Percentiles rank a stretch among this genome's conserved stretches.
phyloP scores from a whole-genome alignment of 441 rosid genomes.

The Brassica balearica region DNA sequence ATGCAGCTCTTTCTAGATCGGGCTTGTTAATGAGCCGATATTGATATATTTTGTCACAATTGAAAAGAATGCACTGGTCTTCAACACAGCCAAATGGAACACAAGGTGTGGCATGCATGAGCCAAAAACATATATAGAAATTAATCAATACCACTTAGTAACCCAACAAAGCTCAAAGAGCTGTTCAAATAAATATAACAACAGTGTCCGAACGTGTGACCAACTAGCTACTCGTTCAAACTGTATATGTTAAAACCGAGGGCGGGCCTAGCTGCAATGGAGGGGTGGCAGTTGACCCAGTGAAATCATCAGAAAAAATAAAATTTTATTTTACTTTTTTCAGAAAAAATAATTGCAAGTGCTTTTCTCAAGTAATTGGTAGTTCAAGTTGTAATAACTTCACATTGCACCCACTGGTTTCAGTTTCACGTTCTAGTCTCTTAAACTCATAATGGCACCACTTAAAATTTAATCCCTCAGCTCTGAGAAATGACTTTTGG shows the following conservation, averaged over 20 bases:
- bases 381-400: slow-evolving; percentile 9
- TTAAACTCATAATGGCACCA: not conserved
- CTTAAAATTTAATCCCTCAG: not conserved
- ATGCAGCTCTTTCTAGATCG: not conserved
- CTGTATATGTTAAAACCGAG: not conserved
- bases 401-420: slow-evolving; percentile 13
- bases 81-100: slow-evolving; percentile 1
- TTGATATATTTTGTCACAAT: not conserved
- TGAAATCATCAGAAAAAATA: not conserved
- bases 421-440: not conserved
- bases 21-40: not conserved
- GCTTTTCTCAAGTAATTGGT: not conserved
- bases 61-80: not conserved
- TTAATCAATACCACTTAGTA: not conserved
- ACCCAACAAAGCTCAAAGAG: not conserved
- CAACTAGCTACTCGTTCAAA: slow-evolving; percentile 16
- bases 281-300: not conserved
- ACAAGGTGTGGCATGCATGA: not conserved
- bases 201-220: slow-evolving; percentile 17
- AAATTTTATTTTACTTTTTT: no score
- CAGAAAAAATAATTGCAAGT: no score
- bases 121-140: not conserved
- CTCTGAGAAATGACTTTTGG: slow-evolving; percentile 12
- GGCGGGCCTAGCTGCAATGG: not conserved
- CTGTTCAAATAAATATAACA: not conserved